Conservation (phyloP, 768 basidiomycete species). For the Lactarius akahatsu region DNA sequence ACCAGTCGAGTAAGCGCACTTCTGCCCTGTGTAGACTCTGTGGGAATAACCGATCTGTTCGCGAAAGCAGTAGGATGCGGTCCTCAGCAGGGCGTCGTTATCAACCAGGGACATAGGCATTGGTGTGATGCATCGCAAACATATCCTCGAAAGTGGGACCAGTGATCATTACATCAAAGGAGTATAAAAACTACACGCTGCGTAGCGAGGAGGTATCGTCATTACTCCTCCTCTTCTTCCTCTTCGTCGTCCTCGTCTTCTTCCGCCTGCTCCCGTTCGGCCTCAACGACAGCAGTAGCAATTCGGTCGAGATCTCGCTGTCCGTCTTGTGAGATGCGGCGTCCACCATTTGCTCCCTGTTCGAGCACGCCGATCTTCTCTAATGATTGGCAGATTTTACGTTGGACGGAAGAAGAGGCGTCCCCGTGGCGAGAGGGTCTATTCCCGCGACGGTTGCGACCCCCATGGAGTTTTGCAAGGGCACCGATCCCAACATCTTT, state of each 20-base stretch:
- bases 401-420: conserved; percentile 84
- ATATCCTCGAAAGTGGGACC: conserved; percentile 22
- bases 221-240: conserved; percentile 47
- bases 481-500: conserved; percentile 95
- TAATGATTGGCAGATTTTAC: conserved; percentile 93
- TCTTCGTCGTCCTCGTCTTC: conserved; percentile 66
- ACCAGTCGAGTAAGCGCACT: not conserved
- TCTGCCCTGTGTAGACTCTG: not conserved
- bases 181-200: conserved; percentile 16
- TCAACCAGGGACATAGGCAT: not conserved
- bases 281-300: conserved; percentile 85
- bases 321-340: conserved; percentile 95
- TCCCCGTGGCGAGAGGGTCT: conserved; percentile 93
- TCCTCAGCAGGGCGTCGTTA: not conserved
- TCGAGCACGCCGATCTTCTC: conserved; percentile 99
- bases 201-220: conserved; percentile 3
- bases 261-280: conserved; percentile 69
- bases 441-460: conserved; percentile 93
- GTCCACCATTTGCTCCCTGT: conserved; percentile 88
- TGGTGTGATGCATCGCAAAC: not conserved
- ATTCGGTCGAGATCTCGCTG: conserved; percentile 94
- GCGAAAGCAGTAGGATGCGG: not conserved
- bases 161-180: conserved; percentile 18
- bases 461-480: conserved; percentile 94
- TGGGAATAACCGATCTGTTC: not conserved